A percentile compares a stretch with the other conserved stretches of the same genome.
These are phyloP conservation scores for Aspergillus arachidicola DNA, from an alignment of 2,329 filamentous ascomycete genomes.

Conservation along the genomic window DNA sequence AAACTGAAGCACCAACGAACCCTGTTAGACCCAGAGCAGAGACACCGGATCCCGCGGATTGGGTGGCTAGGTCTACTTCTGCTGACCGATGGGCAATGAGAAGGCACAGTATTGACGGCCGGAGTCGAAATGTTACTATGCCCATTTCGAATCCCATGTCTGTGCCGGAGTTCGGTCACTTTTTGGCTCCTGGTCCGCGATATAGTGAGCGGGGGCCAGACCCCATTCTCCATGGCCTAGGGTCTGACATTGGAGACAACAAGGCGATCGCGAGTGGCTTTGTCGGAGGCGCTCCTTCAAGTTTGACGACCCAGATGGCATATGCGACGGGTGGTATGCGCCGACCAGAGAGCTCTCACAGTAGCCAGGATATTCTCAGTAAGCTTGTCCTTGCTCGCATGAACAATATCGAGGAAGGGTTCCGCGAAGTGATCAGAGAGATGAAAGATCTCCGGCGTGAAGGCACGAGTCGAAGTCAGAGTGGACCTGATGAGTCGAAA, in stretches of 20 bases:
- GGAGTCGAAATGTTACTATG: slow-evolving; percentile 61
- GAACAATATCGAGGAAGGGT: slow-evolving; percentile 90
- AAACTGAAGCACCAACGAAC: slow-evolving; percentile 29
- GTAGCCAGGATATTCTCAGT: slow-evolving; percentile 72
- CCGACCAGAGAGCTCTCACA: slow-evolving; percentile 43
- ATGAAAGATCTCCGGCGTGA: slow-evolving; percentile 65
- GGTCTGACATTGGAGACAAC: slow-evolving; percentile 72
- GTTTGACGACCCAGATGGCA: slow-evolving; percentile 80
- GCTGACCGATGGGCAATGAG: slow-evolving; percentile 48
- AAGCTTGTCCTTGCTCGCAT: slow-evolving; percentile 84
- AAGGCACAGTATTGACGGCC: slow-evolving; percentile 39
- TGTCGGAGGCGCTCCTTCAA: slow-evolving; percentile 67
- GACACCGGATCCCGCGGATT: slow-evolving; percentile 38
- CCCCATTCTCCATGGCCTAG: slow-evolving; percentile 71
- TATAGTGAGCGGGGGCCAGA: slow-evolving; percentile 51
- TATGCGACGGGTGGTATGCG: slow-evolving; percentile 68
- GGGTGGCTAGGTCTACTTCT: slow-evolving; percentile 42
- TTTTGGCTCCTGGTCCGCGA: slow-evolving; percentile 52
- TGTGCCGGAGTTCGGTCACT: slow-evolving; percentile 57
- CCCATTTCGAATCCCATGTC: slow-evolving; percentile 58
- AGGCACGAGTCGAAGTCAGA: slow-evolving; percentile 35
- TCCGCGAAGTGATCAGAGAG: slow-evolving; percentile 82
- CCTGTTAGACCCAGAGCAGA: slow-evolving; percentile 26
- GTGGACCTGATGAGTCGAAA: slow-evolving; percentile 29
- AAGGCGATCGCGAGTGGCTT: slow-evolving; percentile 63